phyloP scores from a whole-genome alignment of 805 yeast genomes.

The Candida quercuum region DNA sequence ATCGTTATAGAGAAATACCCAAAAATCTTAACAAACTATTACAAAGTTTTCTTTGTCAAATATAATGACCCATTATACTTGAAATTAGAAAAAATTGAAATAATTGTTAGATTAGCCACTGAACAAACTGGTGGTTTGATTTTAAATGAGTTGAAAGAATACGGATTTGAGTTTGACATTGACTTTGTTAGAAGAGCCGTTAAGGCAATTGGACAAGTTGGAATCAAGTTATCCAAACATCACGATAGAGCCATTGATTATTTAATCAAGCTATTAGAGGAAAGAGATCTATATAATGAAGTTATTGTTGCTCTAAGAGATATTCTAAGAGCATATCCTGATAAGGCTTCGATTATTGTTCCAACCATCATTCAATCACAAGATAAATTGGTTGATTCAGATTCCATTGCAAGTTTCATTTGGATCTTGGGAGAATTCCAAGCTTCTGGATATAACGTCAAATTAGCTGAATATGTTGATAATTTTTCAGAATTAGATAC shows the following conservation, averaged over 20 bases:
- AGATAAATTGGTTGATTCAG: constrained; percentile 42
- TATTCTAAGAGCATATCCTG: constrained; percentile 60
- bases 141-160: constrained; percentile 69
- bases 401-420: constrained; percentile 49
- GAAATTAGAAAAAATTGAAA: constrained; percentile 72
- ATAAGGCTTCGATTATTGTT: constrained; percentile 41
- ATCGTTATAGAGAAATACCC: constrained; percentile 89
- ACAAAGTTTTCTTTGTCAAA: constrained; percentile 86
- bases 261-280: constrained; percentile 51
- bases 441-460: constrained; percentile 46
- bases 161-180: constrained; percentile 80
- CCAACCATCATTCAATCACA: constrained; percentile 48
- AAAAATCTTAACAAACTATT: constrained; percentile 64
- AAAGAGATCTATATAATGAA: constrained; percentile 63
- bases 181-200: constrained; percentile 67
- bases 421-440: constrained; percentile 73
- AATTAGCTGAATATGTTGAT: constrained; percentile 40
- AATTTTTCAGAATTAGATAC: constrained; percentile 57
- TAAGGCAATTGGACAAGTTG: constrained; percentile 65
- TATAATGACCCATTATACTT: constrained; percentile 78
- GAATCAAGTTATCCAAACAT: constrained; percentile 52
- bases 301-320: constrained; percentile 58
- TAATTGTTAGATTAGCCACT: constrained; percentile 62
- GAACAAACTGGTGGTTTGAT: constrained; percentile 53
- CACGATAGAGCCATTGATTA: constrained; percentile 54